phyloP scores from a whole-genome alignment of 2,329 filamentous ascomycete species.

The Alternaria arbusti region DNA sequence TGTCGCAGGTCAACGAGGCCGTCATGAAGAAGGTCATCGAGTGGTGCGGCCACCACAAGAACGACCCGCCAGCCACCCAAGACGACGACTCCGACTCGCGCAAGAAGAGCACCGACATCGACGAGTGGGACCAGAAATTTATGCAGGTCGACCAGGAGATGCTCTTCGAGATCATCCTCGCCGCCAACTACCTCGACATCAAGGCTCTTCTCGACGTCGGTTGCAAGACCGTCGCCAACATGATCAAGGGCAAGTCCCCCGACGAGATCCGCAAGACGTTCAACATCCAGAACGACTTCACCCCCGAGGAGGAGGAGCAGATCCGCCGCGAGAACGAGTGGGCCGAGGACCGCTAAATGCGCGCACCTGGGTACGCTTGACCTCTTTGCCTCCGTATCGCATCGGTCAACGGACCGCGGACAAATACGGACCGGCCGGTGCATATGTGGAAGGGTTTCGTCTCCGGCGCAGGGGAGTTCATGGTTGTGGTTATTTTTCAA shows the following conservation, averaged over 20 bases:
- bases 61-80: conserved; percentile 78
- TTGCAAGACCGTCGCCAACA: conserved; percentile 99
- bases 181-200: conserved; percentile 98
- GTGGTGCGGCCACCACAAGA: conserved; percentile 95
- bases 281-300: conserved; percentile 99
- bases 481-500: conserved; percentile 8
- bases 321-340: conserved; percentile 66
- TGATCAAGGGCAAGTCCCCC: conserved; percentile 99
- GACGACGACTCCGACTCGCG: conserved; percentile 93
- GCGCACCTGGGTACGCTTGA: not conserved
- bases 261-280: conserved; percentile 99
- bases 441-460: conserved; percentile 4
- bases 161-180: conserved; percentile 98
- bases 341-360: conserved; percentile 50
- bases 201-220: conserved; percentile 97
- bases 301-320: conserved; percentile 98
- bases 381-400: not conserved
- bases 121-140: conserved; percentile 99
- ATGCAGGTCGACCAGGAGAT: conserved; percentile 99
- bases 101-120: conserved; percentile 98
- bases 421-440: conserved; percentile 1
- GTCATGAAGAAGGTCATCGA: conserved; percentile 96
- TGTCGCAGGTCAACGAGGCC: conserved; percentile 76
- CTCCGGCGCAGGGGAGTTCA: conserved; percentile 19
- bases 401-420: conserved; percentile 2